Percentiles rank a stretch among this genome's conserved stretches.
phyloP scores from a whole-genome alignment of 805 yeast genomes.

The Wilhelminamyces savonicus region DNA sequence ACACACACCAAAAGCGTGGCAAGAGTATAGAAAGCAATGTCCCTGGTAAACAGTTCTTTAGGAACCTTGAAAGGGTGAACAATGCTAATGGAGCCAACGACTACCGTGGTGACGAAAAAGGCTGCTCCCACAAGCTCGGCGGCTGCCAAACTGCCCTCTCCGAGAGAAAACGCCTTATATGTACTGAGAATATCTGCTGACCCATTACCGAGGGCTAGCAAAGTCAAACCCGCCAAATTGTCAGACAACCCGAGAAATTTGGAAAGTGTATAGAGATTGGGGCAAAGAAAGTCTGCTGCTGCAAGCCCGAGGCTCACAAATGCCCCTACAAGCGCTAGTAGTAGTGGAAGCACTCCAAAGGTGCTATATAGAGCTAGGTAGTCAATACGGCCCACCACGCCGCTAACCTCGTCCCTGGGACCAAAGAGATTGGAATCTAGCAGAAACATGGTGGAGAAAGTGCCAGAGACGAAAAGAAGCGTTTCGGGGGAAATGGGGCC shows the following conservation, averaged over 20 bases:
- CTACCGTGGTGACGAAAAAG: slow-evolving; percentile 70
- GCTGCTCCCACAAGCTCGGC: slow-evolving; percentile 93
- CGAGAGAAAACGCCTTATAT: slow-evolving; percentile 68
- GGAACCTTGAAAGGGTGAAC: slow-evolving; percentile 58
- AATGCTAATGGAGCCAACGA: slow-evolving; percentile 73
- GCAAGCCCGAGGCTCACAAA: slow-evolving; percentile 68
- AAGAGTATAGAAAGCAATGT: slow-evolving; percentile 48
- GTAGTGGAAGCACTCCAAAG: too few relatives aligned
- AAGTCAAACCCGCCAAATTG: slow-evolving; percentile 76
- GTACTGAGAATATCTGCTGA: slow-evolving; percentile 87
- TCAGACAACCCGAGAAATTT: slow-evolving; percentile 59
- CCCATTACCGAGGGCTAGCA: slow-evolving; percentile 88
- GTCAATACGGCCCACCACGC: too few relatives aligned
- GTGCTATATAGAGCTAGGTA: too few relatives aligned
- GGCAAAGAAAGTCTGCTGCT: slow-evolving; percentile 78
- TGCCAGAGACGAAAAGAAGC: too few relatives aligned
- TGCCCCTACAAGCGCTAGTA: slow-evolving; percentile 28
- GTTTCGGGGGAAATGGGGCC: too few relatives aligned
- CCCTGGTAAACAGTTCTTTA: slow-evolving; percentile 48
- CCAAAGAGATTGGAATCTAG: too few relatives aligned
- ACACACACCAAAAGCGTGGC: slow-evolving; percentile 49
- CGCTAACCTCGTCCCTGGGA: neutral
- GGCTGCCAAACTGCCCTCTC: slow-evolving; percentile 72
- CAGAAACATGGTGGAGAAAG: too few relatives aligned
- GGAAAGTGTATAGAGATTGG: slow-evolving; percentile 67